Conservation (phyloP, 2,329 filamentous ascomycete species). For the Colletotrichum simmondsii region DNA sequence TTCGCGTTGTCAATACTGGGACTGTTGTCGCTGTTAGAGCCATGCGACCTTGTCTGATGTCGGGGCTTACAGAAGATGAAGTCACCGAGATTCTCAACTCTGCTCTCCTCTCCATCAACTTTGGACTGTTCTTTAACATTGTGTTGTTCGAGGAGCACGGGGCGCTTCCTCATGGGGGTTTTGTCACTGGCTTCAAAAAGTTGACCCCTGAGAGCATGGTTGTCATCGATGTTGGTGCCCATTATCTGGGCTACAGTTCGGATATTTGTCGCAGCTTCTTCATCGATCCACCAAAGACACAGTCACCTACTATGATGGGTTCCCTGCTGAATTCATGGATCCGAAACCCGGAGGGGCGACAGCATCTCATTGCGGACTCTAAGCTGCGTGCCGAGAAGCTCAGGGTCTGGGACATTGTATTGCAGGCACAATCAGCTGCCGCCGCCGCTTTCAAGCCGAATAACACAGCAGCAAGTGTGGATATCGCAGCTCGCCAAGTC, state of each 20-base stretch:
- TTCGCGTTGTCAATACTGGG: conserved; percentile 72
- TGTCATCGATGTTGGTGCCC: conserved; percentile 71
- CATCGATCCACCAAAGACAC: conserved; percentile 45
- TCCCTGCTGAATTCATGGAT: neutral
- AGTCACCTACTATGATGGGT: neutral
- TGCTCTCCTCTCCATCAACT: conserved; percentile 62
- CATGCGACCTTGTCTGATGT: conserved; percentile 65
- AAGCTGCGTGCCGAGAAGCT: conserved; percentile 59
- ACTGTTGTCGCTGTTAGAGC: conserved; percentile 70
- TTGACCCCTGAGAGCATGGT: conserved; percentile 66
- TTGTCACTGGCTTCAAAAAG: conserved; percentile 60
- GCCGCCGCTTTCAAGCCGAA: conserved; percentile 61
- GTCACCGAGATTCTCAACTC: conserved; percentile 66
- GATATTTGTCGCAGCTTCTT: conserved; percentile 74
- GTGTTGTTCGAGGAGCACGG: conserved; percentile 70
- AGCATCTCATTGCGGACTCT: neutral
- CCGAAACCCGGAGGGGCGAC: neutral
- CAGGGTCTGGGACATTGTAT: conserved; percentile 68
- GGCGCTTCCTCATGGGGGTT: conserved; percentile 64
- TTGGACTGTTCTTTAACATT: conserved; percentile 71
- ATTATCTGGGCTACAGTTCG: conserved; percentile 71
- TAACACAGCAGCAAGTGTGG: conserved; percentile 67
- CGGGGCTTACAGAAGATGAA: conserved; percentile 67
- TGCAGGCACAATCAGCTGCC: conserved; percentile 70
- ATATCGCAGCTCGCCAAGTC: conserved; percentile 67